Conservation (phyloP, 805 yeast species). For the Sugiyamaella lignohabitans region DNA sequence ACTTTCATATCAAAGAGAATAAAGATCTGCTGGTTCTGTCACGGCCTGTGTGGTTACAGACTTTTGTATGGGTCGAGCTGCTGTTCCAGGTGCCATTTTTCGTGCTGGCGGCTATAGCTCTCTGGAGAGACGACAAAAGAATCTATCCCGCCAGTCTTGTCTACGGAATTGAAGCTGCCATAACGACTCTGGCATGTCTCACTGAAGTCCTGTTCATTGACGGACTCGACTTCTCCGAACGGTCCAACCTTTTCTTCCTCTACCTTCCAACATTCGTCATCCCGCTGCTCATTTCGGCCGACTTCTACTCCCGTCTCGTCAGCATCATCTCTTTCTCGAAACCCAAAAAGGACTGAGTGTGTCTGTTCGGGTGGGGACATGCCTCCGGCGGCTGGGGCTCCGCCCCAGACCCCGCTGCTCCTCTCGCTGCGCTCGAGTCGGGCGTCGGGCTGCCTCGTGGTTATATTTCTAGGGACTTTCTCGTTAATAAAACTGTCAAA, state of each 20-base stretch:
- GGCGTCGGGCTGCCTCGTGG: no score
- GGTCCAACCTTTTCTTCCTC: constrained; percentile 41
- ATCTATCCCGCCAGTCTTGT: constrained; percentile 42
- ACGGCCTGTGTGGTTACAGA: constrained; percentile 65
- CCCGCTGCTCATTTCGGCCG: constrained; percentile 52
- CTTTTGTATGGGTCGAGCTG: constrained; percentile 68
- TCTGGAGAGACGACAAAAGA: constrained; percentile 29
- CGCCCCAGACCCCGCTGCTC: no score
- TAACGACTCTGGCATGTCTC: constrained; percentile 69
- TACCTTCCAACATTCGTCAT: constrained; percentile 69
- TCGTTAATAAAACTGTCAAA: no score
- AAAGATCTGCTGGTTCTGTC: constrained; percentile 61
- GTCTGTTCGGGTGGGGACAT: no score
- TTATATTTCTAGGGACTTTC: no score
- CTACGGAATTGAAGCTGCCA: constrained; percentile 78
- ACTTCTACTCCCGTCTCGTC: constrained; percentile 26
- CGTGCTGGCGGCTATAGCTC: constrained; percentile 43
- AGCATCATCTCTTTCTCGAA: not conserved
- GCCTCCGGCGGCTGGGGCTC: no score
- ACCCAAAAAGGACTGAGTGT: no score
- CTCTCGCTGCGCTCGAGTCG: no score
- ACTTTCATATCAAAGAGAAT: constrained; percentile 56
- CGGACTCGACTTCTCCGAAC: constrained; percentile 37
- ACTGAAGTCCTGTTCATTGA: constrained; percentile 29
- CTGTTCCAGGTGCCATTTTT: constrained; percentile 78